Base-by-base conservation (phyloP, 805 yeast genomes). In the Candida hispaniensis region DNA sequence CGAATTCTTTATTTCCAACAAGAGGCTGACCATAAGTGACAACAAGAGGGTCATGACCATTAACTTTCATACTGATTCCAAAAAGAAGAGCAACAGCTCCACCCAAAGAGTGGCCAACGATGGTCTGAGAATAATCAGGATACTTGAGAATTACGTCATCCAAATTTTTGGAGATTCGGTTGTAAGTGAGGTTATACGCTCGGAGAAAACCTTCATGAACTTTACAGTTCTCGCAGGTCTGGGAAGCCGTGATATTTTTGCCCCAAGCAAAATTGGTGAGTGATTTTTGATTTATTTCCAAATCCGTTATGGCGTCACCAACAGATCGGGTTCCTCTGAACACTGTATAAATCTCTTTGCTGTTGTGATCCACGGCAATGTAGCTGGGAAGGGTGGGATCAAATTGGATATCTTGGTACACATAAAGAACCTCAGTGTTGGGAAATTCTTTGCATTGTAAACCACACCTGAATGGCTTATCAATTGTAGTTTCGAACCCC, bases 31-130 rank as follows among this genome's bases (percentile, higher is more conserved):
- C 38, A 1, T 24, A 22, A 14, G 38, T 24, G 7, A 33, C 28
- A 17, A 33, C 38, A 5, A 33, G 28, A 17, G 38, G 38, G 18
- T 33, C 38, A 9, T 33, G 29, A 7, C 29, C 29, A 18, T 33
- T 23, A 11, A 33, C 18, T 18, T 33, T 33, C 18, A 33, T 28
- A 22, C 18, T 33, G 29, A 33, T 23, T 23, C 38, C 38, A 13
- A 24, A 33, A 9, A 33, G 29, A 4, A 33, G 22, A 6, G 38
- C 38, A 8, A 24, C 29, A 18, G 38, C 38, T 7, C 38, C 38
- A 8, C 38, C 38, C 4, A 33, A 24, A 17, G 38, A 33, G 18
- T 33, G 38, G 4, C 38, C 38, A 11, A 23, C 20, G 14, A 33
- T 29, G 4, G 29, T 22, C 18, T 24, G 18, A 17, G 18, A n/a